phyloP scores from a whole-genome alignment of 805 yeast species.

The Naumovozyma castellii region DNA sequence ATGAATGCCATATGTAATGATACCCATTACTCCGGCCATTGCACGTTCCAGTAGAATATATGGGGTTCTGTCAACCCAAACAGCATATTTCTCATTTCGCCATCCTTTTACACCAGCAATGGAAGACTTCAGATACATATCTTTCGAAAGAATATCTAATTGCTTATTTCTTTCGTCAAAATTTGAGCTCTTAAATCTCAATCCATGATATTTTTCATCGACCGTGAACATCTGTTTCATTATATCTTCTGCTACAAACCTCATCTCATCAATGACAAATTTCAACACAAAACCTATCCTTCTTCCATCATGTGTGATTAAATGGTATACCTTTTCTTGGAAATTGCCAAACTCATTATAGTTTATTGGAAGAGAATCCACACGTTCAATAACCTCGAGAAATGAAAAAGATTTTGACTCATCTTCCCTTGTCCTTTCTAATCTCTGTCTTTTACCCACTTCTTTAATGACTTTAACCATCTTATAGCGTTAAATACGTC shows the following conservation, averaged over 20 bases:
- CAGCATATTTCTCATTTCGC: slow-evolving; percentile 76
- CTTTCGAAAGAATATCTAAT: slow-evolving; percentile 36
- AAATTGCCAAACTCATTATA: slow-evolving; percentile 13
- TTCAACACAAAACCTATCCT: slow-evolving; percentile 34
- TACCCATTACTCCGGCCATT: slow-evolving; percentile 70
- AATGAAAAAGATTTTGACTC: slow-evolving; percentile 16
- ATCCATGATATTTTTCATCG: slow-evolving; percentile 25
- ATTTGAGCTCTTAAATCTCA: slow-evolving; percentile 23
- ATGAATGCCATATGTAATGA: slow-evolving; percentile 85
- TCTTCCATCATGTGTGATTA: slow-evolving; percentile 31
- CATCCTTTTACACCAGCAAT: slow-evolving; percentile 49
- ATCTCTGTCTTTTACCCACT: slow-evolving; percentile 9
- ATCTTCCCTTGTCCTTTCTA: slow-evolving; percentile 22
- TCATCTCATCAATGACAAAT: slow-evolving; percentile 29
- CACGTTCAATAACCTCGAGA: slow-evolving; percentile 18
- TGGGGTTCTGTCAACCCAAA: slow-evolving; percentile 45
- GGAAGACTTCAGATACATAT: slow-evolving; percentile 31
- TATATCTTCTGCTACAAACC: slow-evolving; percentile 4
- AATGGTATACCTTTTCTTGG: slow-evolving; percentile 22
- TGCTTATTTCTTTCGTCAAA: slow-evolving; percentile 29
- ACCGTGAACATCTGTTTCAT: slow-evolving; percentile 22
- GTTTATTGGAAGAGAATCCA: slow-evolving; percentile 23
- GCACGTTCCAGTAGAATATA: slow-evolving; percentile 75
- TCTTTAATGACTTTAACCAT: slow-evolving; percentile 17
- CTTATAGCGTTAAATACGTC: background rate